Evolutionary conservation across 2,329 filamentous ascomycete species (phyloP), one percentile per base, ranked within the genome.

Genomic region (Penicillium sp.): DNA sequence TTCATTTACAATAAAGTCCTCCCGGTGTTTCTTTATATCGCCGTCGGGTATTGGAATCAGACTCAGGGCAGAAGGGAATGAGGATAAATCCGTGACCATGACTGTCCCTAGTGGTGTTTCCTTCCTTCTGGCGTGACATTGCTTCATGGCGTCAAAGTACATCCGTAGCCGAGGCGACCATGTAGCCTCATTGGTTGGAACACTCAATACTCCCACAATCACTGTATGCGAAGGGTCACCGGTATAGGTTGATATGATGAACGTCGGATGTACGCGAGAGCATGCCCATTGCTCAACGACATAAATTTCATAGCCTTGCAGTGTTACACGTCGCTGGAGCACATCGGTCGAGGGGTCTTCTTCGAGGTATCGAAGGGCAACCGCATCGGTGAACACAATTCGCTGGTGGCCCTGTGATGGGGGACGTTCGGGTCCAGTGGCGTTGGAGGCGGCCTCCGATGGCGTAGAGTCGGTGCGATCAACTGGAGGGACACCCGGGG

Each of bases 281-380:
- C 92, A 97, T 6, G 91, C 91, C 94, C 94, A 99, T 79, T 99
- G 94, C 72, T 97, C 94, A 61, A 97, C 91, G 16, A 97, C 77
- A 73, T 97, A 97, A 58, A 93, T 80, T 72, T 97, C 92, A 74
- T 97, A 97, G 61, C 93, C 93, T 57, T 83, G 77, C 6, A 99
- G 81, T 47, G 82, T 78, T 47, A 82, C 80, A 52, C 85, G 84
- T 50, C 88, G 86, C 63, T 92, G 85, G 60, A 96, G 79, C 8
- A 96, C 85, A 3, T 80, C 81, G 4, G 91, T 91, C 6, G 83
- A 84, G 1, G 86, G 79, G 61, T 97, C 94, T 69, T 95, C 89
- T 76, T 96, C 89, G 23, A 99, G 84, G 68, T 93, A 96, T 58
- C 76, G 80, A 61, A 88, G 85, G 15, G 86, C 86, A 38, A 88